Percentiles rank a stretch among this genome's conserved stretches.
phyloP scores from a whole-genome alignment of 345 rosid genomes.

The Brassica incana region DNA sequence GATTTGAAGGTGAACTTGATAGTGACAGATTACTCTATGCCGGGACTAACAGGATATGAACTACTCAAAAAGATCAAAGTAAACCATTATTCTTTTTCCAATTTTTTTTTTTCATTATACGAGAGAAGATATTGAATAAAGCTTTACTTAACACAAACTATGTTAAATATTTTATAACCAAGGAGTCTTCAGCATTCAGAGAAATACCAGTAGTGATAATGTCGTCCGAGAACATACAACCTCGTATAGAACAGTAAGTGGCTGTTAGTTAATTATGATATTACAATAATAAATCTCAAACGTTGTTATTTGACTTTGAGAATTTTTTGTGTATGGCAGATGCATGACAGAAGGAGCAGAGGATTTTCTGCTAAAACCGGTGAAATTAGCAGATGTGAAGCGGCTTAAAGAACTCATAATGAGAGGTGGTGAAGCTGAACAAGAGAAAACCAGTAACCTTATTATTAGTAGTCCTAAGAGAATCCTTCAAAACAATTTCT shows the following conservation, averaged over 20 bases:
- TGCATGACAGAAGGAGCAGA: conserved; percentile 91
- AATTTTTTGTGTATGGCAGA: conserved; percentile 32
- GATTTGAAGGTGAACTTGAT: conserved; percentile 76
- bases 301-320: background rate
- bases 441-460: conserved; percentile 4
- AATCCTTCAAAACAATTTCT: conserved; percentile 22
- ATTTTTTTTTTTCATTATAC: background rate
- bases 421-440: conserved; percentile 40
- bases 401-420: conserved; percentile 54
- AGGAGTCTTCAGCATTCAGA: conserved; percentile 63
- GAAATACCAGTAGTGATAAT: conserved; percentile 78
- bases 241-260: conserved; percentile 68
- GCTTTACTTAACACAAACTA: background rate
- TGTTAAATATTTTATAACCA: background rate
- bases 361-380: conserved; percentile 77
- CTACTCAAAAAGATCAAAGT: conserved; percentile 83
- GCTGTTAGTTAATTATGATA: background rate
- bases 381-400: conserved; percentile 65
- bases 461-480: conserved; percentile 30
- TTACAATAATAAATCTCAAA: background rate
- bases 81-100: background rate
- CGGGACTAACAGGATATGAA: conserved; percentile 80
- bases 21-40: conserved; percentile 83
- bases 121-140: background rate
- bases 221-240: conserved; percentile 72